These are phyloP conservation scores for Ceratocystis destructans DNA, from an alignment of 2,329 filamentous ascomycete species.

Conservation along the genomic window DNA sequence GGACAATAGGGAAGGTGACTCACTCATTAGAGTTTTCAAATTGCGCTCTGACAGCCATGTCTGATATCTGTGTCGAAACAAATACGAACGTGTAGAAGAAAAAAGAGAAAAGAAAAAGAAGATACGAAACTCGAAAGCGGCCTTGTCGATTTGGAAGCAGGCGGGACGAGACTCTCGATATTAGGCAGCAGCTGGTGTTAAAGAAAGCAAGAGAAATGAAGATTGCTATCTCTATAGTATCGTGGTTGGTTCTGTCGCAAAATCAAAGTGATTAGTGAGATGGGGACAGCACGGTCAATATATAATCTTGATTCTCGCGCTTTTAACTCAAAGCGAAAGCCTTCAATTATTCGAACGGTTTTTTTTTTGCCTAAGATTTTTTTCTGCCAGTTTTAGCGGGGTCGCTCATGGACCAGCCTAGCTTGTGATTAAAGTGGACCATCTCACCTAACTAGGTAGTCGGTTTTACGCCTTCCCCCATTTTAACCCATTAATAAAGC, in stretches of 20 bases:
- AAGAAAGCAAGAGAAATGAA: neutral
- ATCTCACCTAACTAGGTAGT: neutral
- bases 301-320: neutral
- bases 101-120: neutral
- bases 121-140: neutral
- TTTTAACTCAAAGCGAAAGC: too few species aligned
- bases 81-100: neutral
- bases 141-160: neutral
- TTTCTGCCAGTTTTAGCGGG: conserved; percentile 13
- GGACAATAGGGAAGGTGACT: conserved; percentile 25
- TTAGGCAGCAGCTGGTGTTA: neutral
- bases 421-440: neutral
- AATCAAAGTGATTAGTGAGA: neutral
- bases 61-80: conserved; percentile 21
- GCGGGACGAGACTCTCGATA: neutral
- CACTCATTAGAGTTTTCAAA: conserved; percentile 91
- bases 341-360: neutral
- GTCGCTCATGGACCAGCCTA: neutral
- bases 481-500: neutral
- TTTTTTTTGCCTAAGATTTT: conserved; percentile 4
- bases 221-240: neutral
- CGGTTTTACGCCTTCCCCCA: neutral
- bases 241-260: neutral
- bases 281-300: neutral
- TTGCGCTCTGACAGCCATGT: conserved; percentile 56